Evolutionary conservation across 164 flowering plant species (phyloP), one percentile per base, ranked within the genome.

Genomic region (Magnolia sinica): DNA sequence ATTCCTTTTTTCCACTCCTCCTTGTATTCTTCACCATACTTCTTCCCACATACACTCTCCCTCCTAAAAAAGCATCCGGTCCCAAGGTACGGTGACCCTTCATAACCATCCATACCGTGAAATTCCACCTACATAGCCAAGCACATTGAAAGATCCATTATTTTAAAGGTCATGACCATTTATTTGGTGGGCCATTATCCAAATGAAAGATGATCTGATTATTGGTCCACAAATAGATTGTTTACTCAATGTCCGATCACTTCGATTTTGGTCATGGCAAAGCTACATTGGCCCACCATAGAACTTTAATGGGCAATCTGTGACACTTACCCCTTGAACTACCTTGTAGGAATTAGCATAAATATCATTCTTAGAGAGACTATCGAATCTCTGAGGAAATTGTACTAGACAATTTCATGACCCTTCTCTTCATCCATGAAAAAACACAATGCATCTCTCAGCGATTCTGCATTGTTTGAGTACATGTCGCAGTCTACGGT

Each of bases 401-500:
- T 84, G 87, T 19, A 84, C 84, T 59, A 86, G 13, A 82, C 86
- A 68, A 86, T 71, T 22, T 86, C 77, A 49, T 73, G 75, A 8
- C 85, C 84, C 23, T 80, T 71, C 49, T 82, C 76, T 75, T 84
- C 85, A 77, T 86, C 86, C 84, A 83, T 80, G 73, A 84, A 78
- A 51, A 83, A 83, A 51, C 86, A 83, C 37, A 85, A 45, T 20
- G 83, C 85, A 65, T 85, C 85, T 77, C 79, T 83, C 45, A 82
- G 64, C 31, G 84, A 50, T 29, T 80, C 73, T 9, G 88, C 77
- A 78, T 85, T 76, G 79, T 79, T 85, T 3, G 87, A 83, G 52
- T 81, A 83, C 87, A 85, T 83, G 72, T 85, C 87, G n/a, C 85
- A 85, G 74, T 85, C 87, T 31, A 85, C 87, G 37, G 74, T 83